Evolutionary conservation across 139 green algal genomes (phyloP), one percentile per base, ranked within the genome.

Genomic region (Volvox reticuliferus): DNA sequence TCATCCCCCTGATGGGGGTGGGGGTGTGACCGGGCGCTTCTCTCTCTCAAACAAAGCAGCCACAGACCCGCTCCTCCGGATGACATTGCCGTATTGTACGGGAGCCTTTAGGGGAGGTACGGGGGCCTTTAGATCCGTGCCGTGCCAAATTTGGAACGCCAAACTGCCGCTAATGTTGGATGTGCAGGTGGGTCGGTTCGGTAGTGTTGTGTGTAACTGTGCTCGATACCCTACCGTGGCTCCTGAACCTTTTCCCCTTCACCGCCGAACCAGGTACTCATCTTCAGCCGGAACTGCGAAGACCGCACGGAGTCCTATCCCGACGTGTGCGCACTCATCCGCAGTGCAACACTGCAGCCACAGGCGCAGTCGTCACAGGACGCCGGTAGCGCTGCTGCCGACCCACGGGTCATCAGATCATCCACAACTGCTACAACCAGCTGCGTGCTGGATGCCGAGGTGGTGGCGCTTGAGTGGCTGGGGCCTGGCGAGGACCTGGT

Each of bases 261-360:
- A 22, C 68, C 55, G 22, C 67, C 81, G 17, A 62, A 30, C 62
- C 76, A 95, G 92, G 95, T 98, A 24, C 81, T 71, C 33, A 88
- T 99, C 30, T 99, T 99, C 92, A 97, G 92, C 55, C 94, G 98
- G 61, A 98, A 98, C 86, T 96, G 95, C 73, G 96, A 99, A 86
- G 95, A 99, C 88, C 88, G 78, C 28, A 98, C 96, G 0, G 83
- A 37, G 13, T 82, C 92, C 9, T 98, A 96, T 81, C 94, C 95
- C 0, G 97, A 99, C 87, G 96, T 98, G 6, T 92, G 76, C 14
- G 65, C 78, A 18, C 79, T 93, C 6, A 69, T 98, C 0, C 86
- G 89, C 2, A 37, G 37, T 26, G 89, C 81, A 82, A 33, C 78
- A 62, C 62, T 67, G 36, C 78, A 84, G 24, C 13, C 28, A 21